These are phyloP conservation scores for Arachis monticola DNA, from an alignment of 331 rosid genomes.

Conservation along the genomic window DNA sequence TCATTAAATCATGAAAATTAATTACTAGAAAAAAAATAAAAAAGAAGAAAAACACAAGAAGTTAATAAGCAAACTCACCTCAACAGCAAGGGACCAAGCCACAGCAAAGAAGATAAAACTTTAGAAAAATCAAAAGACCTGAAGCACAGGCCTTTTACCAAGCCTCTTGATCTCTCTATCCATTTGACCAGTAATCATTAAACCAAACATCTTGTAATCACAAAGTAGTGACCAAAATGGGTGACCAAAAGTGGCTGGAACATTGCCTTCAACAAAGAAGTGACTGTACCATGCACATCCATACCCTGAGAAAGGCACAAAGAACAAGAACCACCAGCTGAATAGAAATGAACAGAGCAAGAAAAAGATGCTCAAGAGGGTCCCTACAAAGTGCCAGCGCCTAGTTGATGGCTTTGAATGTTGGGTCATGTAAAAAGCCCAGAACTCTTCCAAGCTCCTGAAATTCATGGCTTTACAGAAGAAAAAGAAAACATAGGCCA, in stretches of 20 bases:
- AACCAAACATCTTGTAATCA: slow-evolving; percentile 90
- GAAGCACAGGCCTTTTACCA: slow-evolving; percentile 92
- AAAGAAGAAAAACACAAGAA: background rate
- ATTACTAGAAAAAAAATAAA: background rate
- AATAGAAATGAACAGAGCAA: slow-evolving; percentile 63
- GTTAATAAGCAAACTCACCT: slow-evolving; percentile 39
- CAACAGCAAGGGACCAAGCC: slow-evolving; percentile 23
- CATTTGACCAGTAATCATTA: slow-evolving; percentile 93
- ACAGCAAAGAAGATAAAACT: background rate
- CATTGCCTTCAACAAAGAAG: slow-evolving; percentile 86
- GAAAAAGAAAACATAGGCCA: slow-evolving; percentile 22
- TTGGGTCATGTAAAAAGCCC: slow-evolving; percentile 84
- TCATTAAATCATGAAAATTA: slow-evolving; percentile 8
- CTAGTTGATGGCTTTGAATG: slow-evolving; percentile 88
- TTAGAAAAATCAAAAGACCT: slow-evolving; percentile 49
- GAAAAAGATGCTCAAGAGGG: slow-evolving; percentile 61
- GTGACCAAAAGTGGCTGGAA: slow-evolving; percentile 88
- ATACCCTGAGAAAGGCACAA: slow-evolving; percentile 80
- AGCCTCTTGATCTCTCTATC: slow-evolving; percentile 99
- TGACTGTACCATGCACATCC: slow-evolving; percentile 99
- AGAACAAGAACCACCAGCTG: slow-evolving; percentile 84
- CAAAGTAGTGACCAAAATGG: slow-evolving; percentile 93
- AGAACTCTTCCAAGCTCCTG: slow-evolving; percentile 88
- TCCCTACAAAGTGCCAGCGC: slow-evolving; percentile 93
- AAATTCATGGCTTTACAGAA: slow-evolving; percentile 63